Evolutionary conservation across 179 eudicot species (phyloP).

Genomic region (Camellia oleifera): DNA sequence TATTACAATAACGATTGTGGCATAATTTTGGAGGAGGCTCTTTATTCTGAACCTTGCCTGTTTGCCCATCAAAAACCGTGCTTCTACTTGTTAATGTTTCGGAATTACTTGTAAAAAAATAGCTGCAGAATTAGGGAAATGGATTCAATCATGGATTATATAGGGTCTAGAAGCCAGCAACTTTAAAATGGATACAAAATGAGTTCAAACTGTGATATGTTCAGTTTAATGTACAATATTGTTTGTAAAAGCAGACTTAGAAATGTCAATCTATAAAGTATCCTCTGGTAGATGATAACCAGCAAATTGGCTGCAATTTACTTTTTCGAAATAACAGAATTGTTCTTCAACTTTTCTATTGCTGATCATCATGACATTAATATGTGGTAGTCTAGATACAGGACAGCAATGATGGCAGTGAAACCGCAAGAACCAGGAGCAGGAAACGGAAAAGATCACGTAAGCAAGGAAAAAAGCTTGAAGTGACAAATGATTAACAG

Average conservation of each 20-base stretch:
- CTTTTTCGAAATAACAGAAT: background rate
- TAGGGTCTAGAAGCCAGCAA: background rate
- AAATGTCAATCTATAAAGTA: background rate
- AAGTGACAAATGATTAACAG: slow-evolving; percentile 18
- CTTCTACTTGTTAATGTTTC: background rate
- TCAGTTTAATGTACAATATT: background rate
- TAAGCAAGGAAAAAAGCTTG: slow-evolving; percentile 27
- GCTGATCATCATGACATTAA: background rate
- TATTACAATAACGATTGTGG: too few relatives aligned
- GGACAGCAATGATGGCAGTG: slow-evolving; percentile 31
- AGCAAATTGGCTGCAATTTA: background rate
- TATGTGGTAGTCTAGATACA: slow-evolving; percentile 18
- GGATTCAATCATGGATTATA: background rate
- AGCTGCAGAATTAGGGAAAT: background rate
- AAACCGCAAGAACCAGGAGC: slow-evolving; percentile 24
- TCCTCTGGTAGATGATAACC: background rate
- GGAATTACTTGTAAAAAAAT: too few relatives aligned
- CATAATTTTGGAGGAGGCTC: background rate
- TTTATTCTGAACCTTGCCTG: background rate
- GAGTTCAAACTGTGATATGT: background rate
- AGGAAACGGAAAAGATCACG: slow-evolving; percentile 66
- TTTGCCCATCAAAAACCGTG: background rate
- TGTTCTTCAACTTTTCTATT: background rate
- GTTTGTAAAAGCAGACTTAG: background rate
- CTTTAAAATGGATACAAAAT: background rate